Percentiles rank a stretch among this genome's conserved stretches.
Evolutionary conservation across 805 yeast species (phyloP).

Genomic region (Saccharomycopsis selenospora): DNA sequence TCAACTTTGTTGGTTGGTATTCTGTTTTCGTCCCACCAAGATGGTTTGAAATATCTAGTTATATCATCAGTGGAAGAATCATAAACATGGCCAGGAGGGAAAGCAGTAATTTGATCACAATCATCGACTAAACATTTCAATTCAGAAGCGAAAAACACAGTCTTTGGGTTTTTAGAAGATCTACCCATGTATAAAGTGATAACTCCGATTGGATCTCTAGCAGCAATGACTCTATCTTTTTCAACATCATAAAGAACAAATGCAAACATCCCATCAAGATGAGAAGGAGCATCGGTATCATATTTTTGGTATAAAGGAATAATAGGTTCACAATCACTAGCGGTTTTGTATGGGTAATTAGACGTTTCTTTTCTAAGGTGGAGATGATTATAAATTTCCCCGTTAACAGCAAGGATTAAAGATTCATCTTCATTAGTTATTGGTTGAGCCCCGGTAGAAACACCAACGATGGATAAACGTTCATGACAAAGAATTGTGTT

Average conservation of each 20-base stretch:
- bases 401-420: constrained; percentile 80
- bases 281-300: constrained; percentile 83
- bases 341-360: constrained; percentile 73
- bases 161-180: constrained; percentile 53
- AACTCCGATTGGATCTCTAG: constrained; percentile 97
- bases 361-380: constrained; percentile 68
- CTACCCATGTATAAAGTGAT: constrained; percentile 96
- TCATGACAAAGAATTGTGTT: constrained; percentile 88
- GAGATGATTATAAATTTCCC: constrained; percentile 97
- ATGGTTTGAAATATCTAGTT: constrained; percentile 84
- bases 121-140: constrained; percentile 89
- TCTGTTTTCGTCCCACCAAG: constrained; percentile 84
- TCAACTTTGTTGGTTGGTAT: constrained; percentile 77
- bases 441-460: constrained; percentile 98
- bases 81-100: constrained; percentile 98
- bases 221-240: constrained; percentile 85
- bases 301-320: constrained; percentile 86
- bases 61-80: constrained; percentile 84
- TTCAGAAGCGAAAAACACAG: constrained; percentile 89
- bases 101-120: constrained; percentile 86
- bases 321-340: constrained; percentile 96
- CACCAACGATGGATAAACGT: constrained; percentile 94
- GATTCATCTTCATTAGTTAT: constrained; percentile 73
- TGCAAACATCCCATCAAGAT: constrained; percentile 97
- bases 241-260: constrained; percentile 82